Base-by-base conservation (phyloP, 2,329 filamentous ascomycete genomes). In the Fusarium graminum region DNA sequence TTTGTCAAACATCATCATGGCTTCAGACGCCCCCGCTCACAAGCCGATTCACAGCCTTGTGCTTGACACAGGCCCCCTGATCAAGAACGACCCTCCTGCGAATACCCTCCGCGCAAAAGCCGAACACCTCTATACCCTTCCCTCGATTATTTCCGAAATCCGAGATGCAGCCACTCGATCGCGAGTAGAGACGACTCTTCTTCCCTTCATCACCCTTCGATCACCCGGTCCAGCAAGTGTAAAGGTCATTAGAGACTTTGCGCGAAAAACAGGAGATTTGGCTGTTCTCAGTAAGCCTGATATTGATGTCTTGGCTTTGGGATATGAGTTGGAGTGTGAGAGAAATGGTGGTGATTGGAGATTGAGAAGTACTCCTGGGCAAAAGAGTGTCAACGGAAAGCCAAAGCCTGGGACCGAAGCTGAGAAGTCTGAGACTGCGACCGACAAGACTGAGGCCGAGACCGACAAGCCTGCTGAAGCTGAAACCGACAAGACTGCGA, bases 281-380 rank as follows among this genome's bases (percentile, higher is more conserved):
- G 87, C 91, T 12, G 94, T 97, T 1, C 81, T 99, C 59, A 97
- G 94, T 79, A 88, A 86, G 74, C 91, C 93, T 2, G 95, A 99
- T 88, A 82, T 98, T 62, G 91, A 96, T 70, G 86, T 99, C 39
- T 82, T 98, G 74, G 95, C 94, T 10, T 82, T 99, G 55, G 91
- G 93, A 1, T 98, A 98, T 77, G 95, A 99, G 76, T 77, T 98
- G n/a, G 94, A 98, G 73, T 91, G 92, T 72, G 94, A 98, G 81
- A 84, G 90, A 59, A 96, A 97, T 75, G 88, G 89, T n/a, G 94
- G 94, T 3, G 90, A 97, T 75, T 97, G 92, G 91, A 86, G 94
- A 60, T 74, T 97, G 77, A 85, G 94, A 63, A 92, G 86, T 58
- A 85, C 86, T 4, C 94, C 94, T 0, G 91, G 89, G 1, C 93